Evolutionary conservation across 148 eudicot genomes (phyloP), one percentile per base, ranked within the genome.

Genomic region (Arctostaphylos glauca): DNA sequence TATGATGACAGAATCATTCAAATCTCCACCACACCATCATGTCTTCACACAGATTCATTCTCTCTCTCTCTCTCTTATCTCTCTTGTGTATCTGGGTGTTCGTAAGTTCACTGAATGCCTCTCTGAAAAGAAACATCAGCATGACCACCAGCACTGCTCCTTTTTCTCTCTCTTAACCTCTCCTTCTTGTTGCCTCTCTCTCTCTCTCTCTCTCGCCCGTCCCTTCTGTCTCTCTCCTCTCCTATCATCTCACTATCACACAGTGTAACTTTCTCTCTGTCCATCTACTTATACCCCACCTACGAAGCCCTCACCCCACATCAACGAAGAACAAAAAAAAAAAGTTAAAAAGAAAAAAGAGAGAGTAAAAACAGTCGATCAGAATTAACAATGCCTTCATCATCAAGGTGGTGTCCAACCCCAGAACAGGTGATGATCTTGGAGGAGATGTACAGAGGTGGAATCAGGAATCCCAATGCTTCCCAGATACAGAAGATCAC

Each of bases 391-490:
- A 84, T 85, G 79, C 86, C 90, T 79, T 54, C 59, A 55, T 55
- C 5, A 15, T 55, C 59, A 55, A 82, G 98, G 81, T 95, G 98
- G 98, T 89, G 95, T 62, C 98, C 98, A 75, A 93, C 98, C 13
- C 90, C 93, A 43, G 94, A 95, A 76, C 98, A 95, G 74, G 85
- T 95, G 52, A 95, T 93, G 97, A 88, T 95, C n/a, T 84, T 95
- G 38, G 95, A 95, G 72, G 95, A 91, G 78, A 91, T 95, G 90
- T 95, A 95, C 64, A 89, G 88, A 79, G 86, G 90, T 1, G 98
- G 98, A 6, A 82, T 92, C 3, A 84, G 91, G 55, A 95, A 94
- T 0, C 98, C 97, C 0, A 93, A 87, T 76, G 92, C 98, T 7
- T 38, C 90, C 58, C 95, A 93, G 79, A 93, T 95, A 70, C 98